These are phyloP conservation scores for Xerophyta viscosa DNA, from an alignment of 106 monocot genomes.

Conservation along the genomic window DNA sequence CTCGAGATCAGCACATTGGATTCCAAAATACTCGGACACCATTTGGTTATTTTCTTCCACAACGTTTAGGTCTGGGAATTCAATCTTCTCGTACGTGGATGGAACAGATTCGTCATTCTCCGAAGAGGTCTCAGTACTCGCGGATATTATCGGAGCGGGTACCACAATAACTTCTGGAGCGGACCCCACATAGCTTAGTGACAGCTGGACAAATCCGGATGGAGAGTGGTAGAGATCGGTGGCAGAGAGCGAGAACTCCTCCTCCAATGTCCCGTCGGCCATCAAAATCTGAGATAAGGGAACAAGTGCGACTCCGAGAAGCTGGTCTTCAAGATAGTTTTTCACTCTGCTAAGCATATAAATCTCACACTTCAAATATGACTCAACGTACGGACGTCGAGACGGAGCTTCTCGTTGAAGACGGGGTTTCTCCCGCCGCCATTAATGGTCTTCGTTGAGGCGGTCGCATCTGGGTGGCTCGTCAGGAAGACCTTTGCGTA, in stretches of 20 bases:
- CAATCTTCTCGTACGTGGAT: conserved; percentile 38
- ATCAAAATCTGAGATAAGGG: conserved; percentile 42
- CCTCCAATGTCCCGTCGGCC: conserved; percentile 15
- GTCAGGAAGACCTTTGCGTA: conserved; percentile 74
- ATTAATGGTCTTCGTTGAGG: conserved; percentile 57
- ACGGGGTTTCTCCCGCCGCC: conserved; percentile 64
- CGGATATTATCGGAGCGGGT: conserved; percentile 5
- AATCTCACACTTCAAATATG: conserved; percentile 61
- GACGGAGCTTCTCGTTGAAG: conserved; percentile 43
- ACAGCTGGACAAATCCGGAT: conserved; percentile 54
- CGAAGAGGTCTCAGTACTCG: neutral
- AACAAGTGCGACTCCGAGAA: conserved; percentile 59
- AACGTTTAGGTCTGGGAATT: conserved; percentile 68
- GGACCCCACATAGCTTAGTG: conserved; percentile 36
- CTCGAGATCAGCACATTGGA: conserved; percentile 35
- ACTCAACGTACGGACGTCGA: conserved; percentile 32
- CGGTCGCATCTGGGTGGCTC: conserved; percentile 24
- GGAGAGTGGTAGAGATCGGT: conserved; percentile 74
- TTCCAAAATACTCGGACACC: conserved; percentile 60
- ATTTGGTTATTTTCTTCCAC: conserved; percentile 54
- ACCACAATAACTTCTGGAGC: conserved; percentile 26
- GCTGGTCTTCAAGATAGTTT: conserved; percentile 83
- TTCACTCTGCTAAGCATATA: conserved; percentile 86
- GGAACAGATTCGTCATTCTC: conserved; percentile 6
- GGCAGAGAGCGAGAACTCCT: conserved; percentile 63